Percentiles rank a stretch among this genome's conserved stretches.
These are phyloP conservation scores for Trifolium subterraneum DNA, from an alignment of 306 rosid species.

Conservation along the genomic window DNA sequence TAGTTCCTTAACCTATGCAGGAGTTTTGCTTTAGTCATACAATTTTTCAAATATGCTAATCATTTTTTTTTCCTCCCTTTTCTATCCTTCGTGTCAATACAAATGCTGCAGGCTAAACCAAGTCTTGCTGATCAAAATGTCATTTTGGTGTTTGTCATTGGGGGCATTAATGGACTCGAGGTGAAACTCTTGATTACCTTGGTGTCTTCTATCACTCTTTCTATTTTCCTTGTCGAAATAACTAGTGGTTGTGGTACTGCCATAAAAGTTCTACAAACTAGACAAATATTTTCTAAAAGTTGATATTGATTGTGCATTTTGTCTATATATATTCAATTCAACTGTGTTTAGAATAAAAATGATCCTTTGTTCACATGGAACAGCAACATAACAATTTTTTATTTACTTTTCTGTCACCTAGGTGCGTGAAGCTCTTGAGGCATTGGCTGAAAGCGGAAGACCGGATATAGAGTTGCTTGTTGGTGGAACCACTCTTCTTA, in stretches of 20 bases:
- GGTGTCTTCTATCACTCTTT: background rate
- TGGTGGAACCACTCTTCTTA: constrained; percentile 87
- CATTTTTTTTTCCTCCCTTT: background rate
- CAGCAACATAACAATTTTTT: constrained; percentile 32
- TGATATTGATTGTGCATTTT: background rate
- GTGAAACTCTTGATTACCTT: constrained; percentile 48
- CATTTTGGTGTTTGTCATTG: constrained; percentile 82
- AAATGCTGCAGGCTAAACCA: constrained; percentile 84
- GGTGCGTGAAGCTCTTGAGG: constrained; percentile 91
- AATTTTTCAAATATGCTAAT: constrained; percentile 41
- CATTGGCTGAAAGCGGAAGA: constrained; percentile 81
- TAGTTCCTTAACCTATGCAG: constrained; percentile 27
- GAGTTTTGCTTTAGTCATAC: constrained; percentile 36
- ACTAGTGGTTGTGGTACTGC: background rate
- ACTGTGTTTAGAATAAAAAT: constrained; percentile 1
- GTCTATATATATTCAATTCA: background rate
- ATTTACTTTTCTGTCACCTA: constrained; percentile 37
- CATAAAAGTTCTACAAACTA: background rate
- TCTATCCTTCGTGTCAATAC: constrained; percentile 22
- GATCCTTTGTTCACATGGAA: constrained; percentile 17
- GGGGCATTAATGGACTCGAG: constrained; percentile 93
- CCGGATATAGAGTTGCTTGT: constrained; percentile 85
- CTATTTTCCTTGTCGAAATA: background rate
- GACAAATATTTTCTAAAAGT: constrained; percentile 5
- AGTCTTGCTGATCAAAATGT: constrained; percentile 88